These are phyloP conservation scores for Solanum infundibuliforme DNA, from an alignment of 257 asterid species.

Conservation along the genomic window DNA sequence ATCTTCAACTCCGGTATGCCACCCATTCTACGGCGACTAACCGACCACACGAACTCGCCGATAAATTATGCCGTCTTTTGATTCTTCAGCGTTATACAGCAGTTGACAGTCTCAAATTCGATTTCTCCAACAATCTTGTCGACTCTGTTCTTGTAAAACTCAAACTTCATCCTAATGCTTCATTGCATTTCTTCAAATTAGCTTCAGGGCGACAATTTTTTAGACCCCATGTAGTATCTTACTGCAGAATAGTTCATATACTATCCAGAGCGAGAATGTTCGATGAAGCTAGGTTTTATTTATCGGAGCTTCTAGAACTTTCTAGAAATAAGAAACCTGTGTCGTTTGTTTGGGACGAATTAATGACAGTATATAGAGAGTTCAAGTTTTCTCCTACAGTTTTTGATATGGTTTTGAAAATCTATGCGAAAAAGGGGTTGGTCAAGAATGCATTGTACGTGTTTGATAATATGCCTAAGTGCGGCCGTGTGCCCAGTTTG, in stretches of 20 bases:
- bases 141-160: conserved; percentile 49
- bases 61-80: conserved; percentile 50
- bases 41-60: conserved; percentile 12
- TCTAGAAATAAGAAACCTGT: conserved; percentile 13
- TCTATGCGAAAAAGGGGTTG: conserved; percentile 54
- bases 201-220: conserved; percentile 45
- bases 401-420: conserved; percentile 62
- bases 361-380: conserved; percentile 43
- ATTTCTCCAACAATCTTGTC: conserved; percentile 60
- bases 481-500: conserved; percentile 67
- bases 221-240: conserved; percentile 50
- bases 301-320: conserved; percentile 42
- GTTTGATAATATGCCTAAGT: conserved; percentile 78
- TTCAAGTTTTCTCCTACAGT: conserved; percentile 61
- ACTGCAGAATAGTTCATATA: conserved; percentile 54
- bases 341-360: conserved; percentile 33
- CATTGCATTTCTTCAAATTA: conserved; percentile 62
- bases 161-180: conserved; percentile 48
- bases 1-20: neutral
- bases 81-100: conserved; percentile 62
- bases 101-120: conserved; percentile 32
- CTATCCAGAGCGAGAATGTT: conserved; percentile 58
- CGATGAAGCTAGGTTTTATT: conserved; percentile 40
- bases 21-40: conserved; percentile 2
- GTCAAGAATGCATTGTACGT: conserved; percentile 51